These are phyloP conservation scores for Tilletia indica DNA, from an alignment of 1,284 basidiomycete species.

Conservation along the genomic window DNA sequence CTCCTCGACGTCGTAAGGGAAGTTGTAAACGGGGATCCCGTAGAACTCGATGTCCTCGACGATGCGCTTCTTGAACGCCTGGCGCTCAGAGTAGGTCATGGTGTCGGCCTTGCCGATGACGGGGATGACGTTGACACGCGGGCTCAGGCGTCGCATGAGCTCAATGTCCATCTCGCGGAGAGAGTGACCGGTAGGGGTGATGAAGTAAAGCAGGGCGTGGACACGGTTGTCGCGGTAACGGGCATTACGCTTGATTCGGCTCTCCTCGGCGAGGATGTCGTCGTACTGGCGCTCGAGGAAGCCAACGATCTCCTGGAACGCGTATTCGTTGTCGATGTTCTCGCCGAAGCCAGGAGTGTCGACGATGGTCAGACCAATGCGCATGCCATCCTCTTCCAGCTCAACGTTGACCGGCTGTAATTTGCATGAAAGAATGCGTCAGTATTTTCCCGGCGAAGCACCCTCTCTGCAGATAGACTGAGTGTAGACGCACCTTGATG, in stretches of 20 bases:
- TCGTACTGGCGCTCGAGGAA: conserved; percentile 99
- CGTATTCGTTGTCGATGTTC: conserved; percentile 97
- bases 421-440: conserved; percentile 8
- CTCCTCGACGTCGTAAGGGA: conserved; percentile 98
- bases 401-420: conserved; percentile 59
- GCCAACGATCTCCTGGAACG: conserved; percentile 86
- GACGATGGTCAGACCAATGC: conserved; percentile 95
- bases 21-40: conserved; percentile 98
- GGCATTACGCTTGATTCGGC: conserved; percentile 98
- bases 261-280: conserved; percentile 97
- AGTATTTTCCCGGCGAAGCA: not conserved
- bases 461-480: no score
- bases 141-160: conserved; percentile 53
- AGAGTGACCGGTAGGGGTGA: conserved; percentile 84
- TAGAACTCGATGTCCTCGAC: conserved; percentile 99
- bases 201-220: conserved; percentile 96
- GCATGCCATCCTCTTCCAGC: conserved; percentile 96
- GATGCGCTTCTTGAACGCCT: conserved; percentile 91
- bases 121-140: conserved; percentile 90
- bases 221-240: conserved; percentile 89
- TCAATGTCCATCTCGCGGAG: conserved; percentile 97
- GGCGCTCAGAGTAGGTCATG: conserved; percentile 65
- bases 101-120: conserved; percentile 97
- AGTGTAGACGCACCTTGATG: conserved; percentile 74
- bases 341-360: conserved; percentile 99